These are phyloP conservation scores for Alternaria gansuensis DNA, from an alignment of 2,329 filamentous ascomycete species.

Conservation along the genomic window DNA sequence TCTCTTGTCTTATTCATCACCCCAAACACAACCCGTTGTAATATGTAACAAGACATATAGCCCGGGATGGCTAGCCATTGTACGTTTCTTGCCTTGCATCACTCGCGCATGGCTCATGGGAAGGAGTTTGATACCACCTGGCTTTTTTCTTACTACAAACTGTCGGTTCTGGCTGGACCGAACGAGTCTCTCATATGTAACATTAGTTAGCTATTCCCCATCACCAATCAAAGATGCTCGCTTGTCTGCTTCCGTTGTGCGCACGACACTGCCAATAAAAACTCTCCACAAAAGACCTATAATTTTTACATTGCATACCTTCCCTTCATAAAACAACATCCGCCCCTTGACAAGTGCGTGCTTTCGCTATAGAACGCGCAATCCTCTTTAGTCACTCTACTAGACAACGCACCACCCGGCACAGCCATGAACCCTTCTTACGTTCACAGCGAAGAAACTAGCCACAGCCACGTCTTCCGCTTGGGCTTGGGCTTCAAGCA, in stretches of 20 bases:
- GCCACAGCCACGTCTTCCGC: slow-evolving; percentile 3
- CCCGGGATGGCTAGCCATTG: slow-evolving; percentile 14
- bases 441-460: slow-evolving; percentile 1
- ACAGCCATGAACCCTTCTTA: slow-evolving; percentile 8
- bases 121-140: slow-evolving; percentile 14
- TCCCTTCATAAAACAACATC: too few relatives aligned
- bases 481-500: not conserved
- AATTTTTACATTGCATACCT: too few relatives aligned
- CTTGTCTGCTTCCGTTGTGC: slow-evolving; percentile 2
- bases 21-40: not conserved
- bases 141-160: slow-evolving; percentile 3
- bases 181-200: slow-evolving; percentile 8
- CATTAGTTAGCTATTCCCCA: slow-evolving; percentile 1
- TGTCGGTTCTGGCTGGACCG: slow-evolving; percentile 1
- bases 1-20: slow-evolving; percentile 5
- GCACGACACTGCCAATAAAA: slow-evolving; percentile 1
- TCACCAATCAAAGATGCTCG: slow-evolving; percentile 8
- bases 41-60: slow-evolving; percentile 10
- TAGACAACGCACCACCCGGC: slow-evolving; percentile 3
- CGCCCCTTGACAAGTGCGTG: not conserved
- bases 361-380: slow-evolving; percentile 2
- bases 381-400: not conserved
- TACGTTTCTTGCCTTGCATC: slow-evolving; percentile 6
- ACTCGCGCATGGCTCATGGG: slow-evolving; percentile 5
- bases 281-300: not conserved